These are phyloP conservation scores for Suillus discolor DNA, from an alignment of 768 basidiomycete genomes.

Conservation along the genomic window DNA sequence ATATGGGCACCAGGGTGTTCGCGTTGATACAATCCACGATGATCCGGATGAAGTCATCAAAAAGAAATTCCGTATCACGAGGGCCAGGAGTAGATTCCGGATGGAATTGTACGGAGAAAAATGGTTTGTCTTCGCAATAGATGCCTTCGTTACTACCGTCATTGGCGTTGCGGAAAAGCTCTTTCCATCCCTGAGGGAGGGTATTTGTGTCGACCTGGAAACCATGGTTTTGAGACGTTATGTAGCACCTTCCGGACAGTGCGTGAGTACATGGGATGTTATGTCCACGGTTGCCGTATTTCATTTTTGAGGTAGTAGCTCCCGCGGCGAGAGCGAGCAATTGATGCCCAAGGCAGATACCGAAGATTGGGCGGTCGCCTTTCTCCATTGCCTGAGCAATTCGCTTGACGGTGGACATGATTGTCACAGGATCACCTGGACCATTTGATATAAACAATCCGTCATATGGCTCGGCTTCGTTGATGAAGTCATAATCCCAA, in stretches of 20 bases:
- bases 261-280: slow-evolving; percentile 98
- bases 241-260: slow-evolving; percentile 94
- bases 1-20: slow-evolving; percentile 55
- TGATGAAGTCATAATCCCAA: slow-evolving; percentile 92
- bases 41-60: slow-evolving; percentile 94
- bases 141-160: slow-evolving; percentile 98
- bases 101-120: slow-evolving; percentile 99
- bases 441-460: slow-evolving; percentile 98
- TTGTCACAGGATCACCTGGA: slow-evolving; percentile 93
- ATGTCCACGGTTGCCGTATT: slow-evolving; percentile 98
- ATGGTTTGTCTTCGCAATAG: slow-evolving; percentile 89
- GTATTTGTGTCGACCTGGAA: slow-evolving; percentile 87
- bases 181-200: slow-evolving; percentile 86
- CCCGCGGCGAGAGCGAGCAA: slow-evolving; percentile 94
- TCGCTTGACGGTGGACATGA: slow-evolving; percentile 68
- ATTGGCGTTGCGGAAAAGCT: slow-evolving; percentile 95
- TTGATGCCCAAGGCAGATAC: slow-evolving; percentile 98
- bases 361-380: slow-evolving; percentile 88
- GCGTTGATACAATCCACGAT: slow-evolving; percentile 73
- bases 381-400: slow-evolving; percentile 69
- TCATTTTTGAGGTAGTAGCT: slow-evolving; percentile 96
- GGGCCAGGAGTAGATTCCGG: slow-evolving; percentile 97
- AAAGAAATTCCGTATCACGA: slow-evolving; percentile 97
- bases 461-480: slow-evolving; percentile 82
- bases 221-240: slow-evolving; percentile 99